These are phyloP conservation scores for Schwanniomyces etchellsii DNA, from an alignment of 1,139 yeast species.

Conservation along the genomic window DNA sequence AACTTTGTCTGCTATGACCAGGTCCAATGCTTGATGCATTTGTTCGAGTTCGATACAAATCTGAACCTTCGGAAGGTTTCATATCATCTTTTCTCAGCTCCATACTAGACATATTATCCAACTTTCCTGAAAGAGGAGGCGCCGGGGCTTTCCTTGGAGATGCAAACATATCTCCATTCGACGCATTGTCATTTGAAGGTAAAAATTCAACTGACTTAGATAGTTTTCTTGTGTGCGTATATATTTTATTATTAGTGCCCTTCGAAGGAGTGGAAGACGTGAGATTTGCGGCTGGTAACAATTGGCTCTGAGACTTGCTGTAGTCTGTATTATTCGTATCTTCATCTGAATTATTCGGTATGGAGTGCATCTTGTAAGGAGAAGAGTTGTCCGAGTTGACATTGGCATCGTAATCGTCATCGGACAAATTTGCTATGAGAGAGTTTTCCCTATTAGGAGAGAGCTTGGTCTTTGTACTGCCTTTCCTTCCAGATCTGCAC, in stretches of 20 bases:
- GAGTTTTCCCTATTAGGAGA: neutral
- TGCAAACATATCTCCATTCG: conserved; percentile 24
- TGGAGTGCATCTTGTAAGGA: conserved; percentile 5
- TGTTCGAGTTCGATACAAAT: conserved; percentile 20
- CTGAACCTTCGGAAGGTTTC: neutral
- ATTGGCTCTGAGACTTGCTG: conserved; percentile 6
- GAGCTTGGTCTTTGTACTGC: neutral
- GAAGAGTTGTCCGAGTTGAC: conserved; percentile 4
- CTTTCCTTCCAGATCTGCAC: neutral
- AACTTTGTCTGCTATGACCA: conserved; percentile 32
- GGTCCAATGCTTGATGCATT: conserved; percentile 18
- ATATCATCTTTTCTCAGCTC: conserved; percentile 10
- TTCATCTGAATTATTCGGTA: conserved; percentile 7
- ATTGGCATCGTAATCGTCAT: conserved; percentile 1
- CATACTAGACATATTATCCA: conserved; percentile 20
- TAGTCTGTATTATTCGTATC: conserved; percentile 5
- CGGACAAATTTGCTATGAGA: conserved; percentile 1
- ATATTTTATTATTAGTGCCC: conserved; percentile 1
- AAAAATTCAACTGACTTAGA: conserved; percentile 50
- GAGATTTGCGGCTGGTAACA: conserved; percentile 14
- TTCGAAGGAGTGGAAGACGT: conserved; percentile 8
- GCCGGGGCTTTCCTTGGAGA: conserved; percentile 65
- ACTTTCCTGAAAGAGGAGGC: conserved; percentile 42
- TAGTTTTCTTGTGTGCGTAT: conserved; percentile 36
- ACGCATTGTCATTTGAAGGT: conserved; percentile 1